These are phyloP conservation scores for Coleophoma cylindrospora DNA, from an alignment of 2,329 filamentous ascomycete genomes.

Conservation along the genomic window DNA sequence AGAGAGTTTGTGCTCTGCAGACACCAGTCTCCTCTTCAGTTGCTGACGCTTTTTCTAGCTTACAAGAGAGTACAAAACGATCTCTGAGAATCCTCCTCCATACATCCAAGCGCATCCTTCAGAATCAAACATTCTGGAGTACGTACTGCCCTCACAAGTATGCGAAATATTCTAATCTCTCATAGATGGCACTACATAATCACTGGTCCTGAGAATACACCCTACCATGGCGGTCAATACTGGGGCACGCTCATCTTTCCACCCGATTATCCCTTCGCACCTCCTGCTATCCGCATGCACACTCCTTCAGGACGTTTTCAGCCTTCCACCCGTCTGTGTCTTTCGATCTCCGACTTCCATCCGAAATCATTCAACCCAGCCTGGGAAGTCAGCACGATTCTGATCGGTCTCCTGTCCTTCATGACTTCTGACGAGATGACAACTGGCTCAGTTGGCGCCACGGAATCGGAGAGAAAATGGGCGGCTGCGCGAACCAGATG, in stretches of 20 bases:
- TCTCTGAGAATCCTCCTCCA: conserved; percentile 73
- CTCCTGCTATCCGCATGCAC: conserved; percentile 97
- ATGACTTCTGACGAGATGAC: conserved; percentile 99
- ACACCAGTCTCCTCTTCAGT: conserved; percentile 50
- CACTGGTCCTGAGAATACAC: conserved; percentile 88
- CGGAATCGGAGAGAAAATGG: conserved; percentile 70
- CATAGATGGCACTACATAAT: conserved; percentile 89
- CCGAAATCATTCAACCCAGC: conserved; percentile 97
- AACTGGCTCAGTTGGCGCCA: conserved; percentile 79
- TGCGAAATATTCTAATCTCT: conserved; percentile 7
- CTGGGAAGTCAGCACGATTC: conserved; percentile 95
- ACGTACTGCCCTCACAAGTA: conserved; percentile 24
- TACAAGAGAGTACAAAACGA: conserved; percentile 59
- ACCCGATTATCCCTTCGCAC: conserved; percentile 93
- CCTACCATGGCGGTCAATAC: conserved; percentile 93
- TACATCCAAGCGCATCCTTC: conserved; percentile 88
- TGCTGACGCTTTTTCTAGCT: conserved; percentile 33
- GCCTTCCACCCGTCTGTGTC: conserved; percentile 83
- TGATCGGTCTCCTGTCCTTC: conserved; percentile 90
- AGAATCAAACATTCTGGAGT: conserved; percentile 88
- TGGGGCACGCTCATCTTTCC: conserved; percentile 97
- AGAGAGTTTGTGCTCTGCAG: conserved; percentile 49
- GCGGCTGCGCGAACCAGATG: conserved; percentile 76
- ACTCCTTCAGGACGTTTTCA: conserved; percentile 95
- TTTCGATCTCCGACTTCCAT: conserved; percentile 96